Conservation (phyloP, 345 rosid genomes). For the Moringa oleifera region DNA sequence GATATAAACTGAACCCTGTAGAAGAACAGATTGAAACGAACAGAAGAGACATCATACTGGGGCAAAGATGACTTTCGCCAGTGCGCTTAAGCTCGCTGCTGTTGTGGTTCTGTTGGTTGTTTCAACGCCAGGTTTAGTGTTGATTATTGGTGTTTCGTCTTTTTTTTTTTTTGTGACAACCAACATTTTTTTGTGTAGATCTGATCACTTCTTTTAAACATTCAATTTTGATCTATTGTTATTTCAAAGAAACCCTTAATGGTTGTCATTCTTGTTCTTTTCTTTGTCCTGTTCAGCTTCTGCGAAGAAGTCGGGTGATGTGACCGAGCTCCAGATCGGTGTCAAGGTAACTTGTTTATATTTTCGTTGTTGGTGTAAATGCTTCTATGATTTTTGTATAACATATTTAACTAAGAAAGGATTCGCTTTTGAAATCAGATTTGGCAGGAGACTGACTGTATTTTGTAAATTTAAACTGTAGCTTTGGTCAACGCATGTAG, state of each 20-base stretch:
- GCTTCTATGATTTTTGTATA: background rate
- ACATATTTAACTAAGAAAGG: too few relatives aligned
- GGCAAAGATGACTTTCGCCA: slow-evolving; percentile 21
- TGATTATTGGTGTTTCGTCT: background rate
- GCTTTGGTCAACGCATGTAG: background rate
- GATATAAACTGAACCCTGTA: background rate
- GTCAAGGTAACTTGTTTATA: slow-evolving; percentile 51
- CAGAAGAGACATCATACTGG: background rate
- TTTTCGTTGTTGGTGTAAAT: background rate
- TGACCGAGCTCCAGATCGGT: slow-evolving; percentile 85
- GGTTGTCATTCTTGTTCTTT: background rate
- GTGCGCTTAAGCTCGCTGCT: slow-evolving; percentile 27
- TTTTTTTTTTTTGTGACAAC: background rate
- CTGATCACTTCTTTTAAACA: background rate
- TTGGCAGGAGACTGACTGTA: too few relatives aligned
- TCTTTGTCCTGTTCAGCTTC: slow-evolving; percentile 29
- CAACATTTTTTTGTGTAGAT: background rate
- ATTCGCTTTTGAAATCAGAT: background rate
- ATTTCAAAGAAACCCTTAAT: background rate
- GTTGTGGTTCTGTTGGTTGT: slow-evolving; percentile 26
- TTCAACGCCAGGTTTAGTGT: slow-evolving; percentile 27
- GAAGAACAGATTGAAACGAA: background rate
- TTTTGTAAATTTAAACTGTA: background rate
- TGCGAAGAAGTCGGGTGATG: slow-evolving; percentile 71
- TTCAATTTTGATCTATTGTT: background rate